Evolutionary conservation across 768 basidiomycete genomes (phyloP), one percentile per base, ranked within the genome.

Genomic region (Strobilomyces echinocephalus): DNA sequence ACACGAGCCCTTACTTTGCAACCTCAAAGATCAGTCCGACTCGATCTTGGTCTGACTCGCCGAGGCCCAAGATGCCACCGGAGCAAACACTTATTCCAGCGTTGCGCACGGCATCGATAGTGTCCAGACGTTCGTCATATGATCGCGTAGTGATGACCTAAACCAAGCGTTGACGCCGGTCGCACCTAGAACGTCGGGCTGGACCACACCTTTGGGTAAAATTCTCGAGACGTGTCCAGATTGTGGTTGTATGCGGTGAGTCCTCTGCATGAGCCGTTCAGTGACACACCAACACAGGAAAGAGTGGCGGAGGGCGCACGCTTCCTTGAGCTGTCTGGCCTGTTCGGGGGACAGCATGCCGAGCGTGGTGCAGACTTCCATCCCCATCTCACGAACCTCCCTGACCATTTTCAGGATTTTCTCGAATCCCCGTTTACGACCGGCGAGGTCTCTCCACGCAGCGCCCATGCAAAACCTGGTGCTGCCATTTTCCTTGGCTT

Each of bases 381-480:
- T 97, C 38, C 87, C 95, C 91, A 97, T 94, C 18, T 82, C 89
- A 59, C 95, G 84, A 69, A 92, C 84, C 70, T 91, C 81, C 34
- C 79, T 77, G 53, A 98, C 95, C 94, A 98, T 98, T 58, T 83
- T 76, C 58, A 98, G 74, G 63, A 98, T 97, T 62, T 83, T 81
- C 68, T 97, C 91, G 59, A 98, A 98, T 0, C 95, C 94, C 40
- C 90, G 80, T 70, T 95, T 97, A 58, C 91, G 82, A 3, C 95
- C 93, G 10, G 88, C 84, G 52, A 97, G 81, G 67, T 97, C 95
- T 58, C 95, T 78, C 95, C 95, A 99, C 6, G 95, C 95, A 5
- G 95, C 95, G 53, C 95, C 95, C 95, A 97, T 98, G 71, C 95
- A 98, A 74, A 98, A 98, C 26, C 95, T 80, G 18, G 95, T 98